Evolutionary conservation across 768 basidiomycete species (phyloP), one percentile per base, ranked within the genome.

Genomic region (Lactifluus subvellereus): DNA sequence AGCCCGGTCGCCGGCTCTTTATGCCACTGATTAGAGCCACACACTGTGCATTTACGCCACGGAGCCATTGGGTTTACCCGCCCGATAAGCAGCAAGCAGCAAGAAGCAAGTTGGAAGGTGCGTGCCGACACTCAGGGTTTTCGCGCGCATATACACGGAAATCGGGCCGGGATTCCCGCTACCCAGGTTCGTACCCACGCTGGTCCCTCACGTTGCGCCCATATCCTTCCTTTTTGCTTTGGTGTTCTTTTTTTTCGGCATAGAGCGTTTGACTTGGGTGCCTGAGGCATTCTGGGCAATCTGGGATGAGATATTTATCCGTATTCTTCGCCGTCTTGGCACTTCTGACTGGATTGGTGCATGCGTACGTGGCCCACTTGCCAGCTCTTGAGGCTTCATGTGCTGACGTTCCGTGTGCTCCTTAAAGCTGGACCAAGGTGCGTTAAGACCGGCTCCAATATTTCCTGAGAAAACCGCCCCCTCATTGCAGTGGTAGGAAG

Each of bases 1-100:
- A 88, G 78, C 1, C 94, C 94, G 40, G 86, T 88, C 0, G 85
- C 81, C 11, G 85, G 83, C 62, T 93, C 91, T 70, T 91, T 94
- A 69, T 90, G 85, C 93, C 93, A 97, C 72, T 87, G 83, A 54
- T 82, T 84, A 27, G 93, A 94, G 9, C 89, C 85, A 71, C 94
- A 97, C 22, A 87, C 80, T 0, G 83, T 78, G 71, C 94, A 96
- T 49, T 83, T 81, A 66, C 78, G 79, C 58, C 84, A 80, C 16
- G 80, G 82, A 4, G 84, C 81, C 88, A 89, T 87, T 30, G 33
- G 8, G 2, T 45, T 38, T 37, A 43, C 10, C 20, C 18, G 20
- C n/a, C 5, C 18, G 48, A 50, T 50, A 32, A 50, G 11, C 5
- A 50, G 27, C 13, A 16, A 13, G 13, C 11, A 30, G 22, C 30